Evolutionary conservation across 805 yeast genomes (phyloP).

Genomic region (Zygoascus bituminiphila): DNA sequence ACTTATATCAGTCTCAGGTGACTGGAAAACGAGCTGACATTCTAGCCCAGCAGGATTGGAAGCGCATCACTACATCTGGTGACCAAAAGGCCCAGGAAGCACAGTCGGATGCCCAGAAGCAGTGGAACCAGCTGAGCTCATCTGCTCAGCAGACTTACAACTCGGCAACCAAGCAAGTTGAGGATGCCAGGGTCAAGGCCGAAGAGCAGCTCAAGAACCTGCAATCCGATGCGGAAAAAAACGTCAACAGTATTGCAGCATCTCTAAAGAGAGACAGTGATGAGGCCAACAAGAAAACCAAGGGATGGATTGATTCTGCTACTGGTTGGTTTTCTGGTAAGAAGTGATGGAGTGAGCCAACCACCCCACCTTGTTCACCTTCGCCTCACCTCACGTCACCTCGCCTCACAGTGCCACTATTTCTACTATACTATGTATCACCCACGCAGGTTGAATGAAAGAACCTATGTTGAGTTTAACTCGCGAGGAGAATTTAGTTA

Average conservation of each 20-base stretch:
- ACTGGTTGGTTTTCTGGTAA: constrained; percentile 5
- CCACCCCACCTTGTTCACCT: background rate
- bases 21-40: constrained; percentile 15
- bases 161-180: constrained; percentile 3
- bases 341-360: background rate
- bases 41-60: constrained; percentile 16
- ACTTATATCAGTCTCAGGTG: constrained; percentile 16
- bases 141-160: background rate
- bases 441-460: no score
- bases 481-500: background rate
- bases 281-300: constrained; percentile 9
- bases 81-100: background rate
- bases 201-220: constrained; percentile 8
- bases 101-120: constrained; percentile 1
- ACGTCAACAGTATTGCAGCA: constrained; percentile 5
- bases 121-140: background rate
- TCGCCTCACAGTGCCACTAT: no score
- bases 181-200: constrained; percentile 8
- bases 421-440: no score
- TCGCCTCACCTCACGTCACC: no score
- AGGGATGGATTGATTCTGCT: constrained; percentile 4
- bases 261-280: constrained; percentile 11
- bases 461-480: no score
- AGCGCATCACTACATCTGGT: constrained; percentile 7
- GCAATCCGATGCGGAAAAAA: constrained; percentile 7